These are phyloP conservation scores for Hypomyces perniciosus DNA, from an alignment of 2,329 filamentous ascomycete genomes.

Conservation along the genomic window DNA sequence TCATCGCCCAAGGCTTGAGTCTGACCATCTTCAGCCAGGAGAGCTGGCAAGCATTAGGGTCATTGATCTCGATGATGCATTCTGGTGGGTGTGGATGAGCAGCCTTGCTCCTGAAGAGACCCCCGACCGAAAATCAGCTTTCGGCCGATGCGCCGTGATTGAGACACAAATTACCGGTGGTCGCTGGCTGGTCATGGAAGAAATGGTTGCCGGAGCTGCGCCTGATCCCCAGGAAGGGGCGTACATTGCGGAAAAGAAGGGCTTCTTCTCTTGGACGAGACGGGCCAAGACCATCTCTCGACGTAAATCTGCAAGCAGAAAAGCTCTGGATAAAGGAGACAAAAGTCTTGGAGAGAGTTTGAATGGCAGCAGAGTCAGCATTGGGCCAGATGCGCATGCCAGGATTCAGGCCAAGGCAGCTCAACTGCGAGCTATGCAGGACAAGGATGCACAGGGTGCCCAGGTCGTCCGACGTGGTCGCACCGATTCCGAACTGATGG, in stretches of 20 bases:
- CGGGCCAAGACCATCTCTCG: constrained; percentile 58
- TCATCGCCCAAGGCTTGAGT: constrained; percentile 66
- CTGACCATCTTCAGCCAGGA: constrained; percentile 72
- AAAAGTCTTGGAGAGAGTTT: constrained; percentile 36
- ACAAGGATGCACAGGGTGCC: constrained; percentile 47
- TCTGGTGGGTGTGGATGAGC: constrained; percentile 99
- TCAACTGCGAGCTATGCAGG: constrained; percentile 68
- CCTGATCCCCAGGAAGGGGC: constrained; percentile 77
- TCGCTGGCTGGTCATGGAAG: constrained; percentile 91
- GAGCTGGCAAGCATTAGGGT: constrained; percentile 88
- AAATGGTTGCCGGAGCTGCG: constrained; percentile 89
- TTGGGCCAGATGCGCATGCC: constrained; percentile 86
- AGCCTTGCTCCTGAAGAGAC: constrained; percentile 91
- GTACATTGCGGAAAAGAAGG: constrained; percentile 93
- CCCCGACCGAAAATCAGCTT: constrained; percentile 77
- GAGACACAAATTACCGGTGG: constrained; percentile 79
- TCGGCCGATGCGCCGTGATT: constrained; percentile 86
- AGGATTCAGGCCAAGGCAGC: constrained; percentile 88
- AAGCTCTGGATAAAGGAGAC: constrained; percentile 42
- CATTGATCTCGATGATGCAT: constrained; percentile 86
- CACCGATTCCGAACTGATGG: constrained; percentile 51
- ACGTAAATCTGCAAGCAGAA: constrained; percentile 64
- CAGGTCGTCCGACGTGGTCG: constrained; percentile 43
- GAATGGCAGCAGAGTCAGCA: constrained; percentile 69
- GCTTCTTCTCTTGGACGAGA: constrained; percentile 81